Evolutionary conservation across 2,329 filamentous ascomycete genomes (phyloP).

Genomic region (Sporothrix curviconia): DNA sequence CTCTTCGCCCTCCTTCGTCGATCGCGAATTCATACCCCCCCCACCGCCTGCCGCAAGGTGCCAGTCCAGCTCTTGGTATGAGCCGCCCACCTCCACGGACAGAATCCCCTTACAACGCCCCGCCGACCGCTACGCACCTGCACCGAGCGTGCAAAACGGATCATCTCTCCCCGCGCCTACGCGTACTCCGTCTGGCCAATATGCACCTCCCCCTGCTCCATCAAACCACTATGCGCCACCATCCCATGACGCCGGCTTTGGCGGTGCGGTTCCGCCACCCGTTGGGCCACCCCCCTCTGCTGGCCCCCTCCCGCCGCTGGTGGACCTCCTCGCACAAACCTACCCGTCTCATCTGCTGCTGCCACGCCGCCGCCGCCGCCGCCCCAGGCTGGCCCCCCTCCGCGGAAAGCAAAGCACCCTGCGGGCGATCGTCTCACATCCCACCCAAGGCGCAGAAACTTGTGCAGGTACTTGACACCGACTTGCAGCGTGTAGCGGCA

Average conservation of each 20-base stretch:
- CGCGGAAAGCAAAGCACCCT: slow-evolving; percentile 62
- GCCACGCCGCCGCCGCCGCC: slow-evolving; percentile 29
- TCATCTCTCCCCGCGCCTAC: slow-evolving; percentile 35
- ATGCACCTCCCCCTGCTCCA: slow-evolving; percentile 35
- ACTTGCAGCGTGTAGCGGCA: slow-evolving; percentile 82
- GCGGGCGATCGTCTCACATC: slow-evolving; percentile 88
- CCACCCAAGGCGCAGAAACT: slow-evolving; percentile 68
- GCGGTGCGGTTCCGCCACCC: slow-evolving; percentile 32
- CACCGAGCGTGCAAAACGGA: slow-evolving; percentile 44
- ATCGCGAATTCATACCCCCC: slow-evolving; percentile 59
- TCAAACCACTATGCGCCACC: slow-evolving; percentile 53
- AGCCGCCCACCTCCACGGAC: slow-evolving; percentile 61
- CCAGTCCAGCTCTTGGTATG: slow-evolving; percentile 26
- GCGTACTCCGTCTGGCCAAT: slow-evolving; percentile 44
- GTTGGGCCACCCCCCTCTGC: slow-evolving; percentile 36
- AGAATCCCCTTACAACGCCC: slow-evolving; percentile 79
- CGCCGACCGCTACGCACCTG: slow-evolving; percentile 63
- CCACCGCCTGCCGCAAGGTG: slow-evolving; percentile 43
- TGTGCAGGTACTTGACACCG: slow-evolving; percentile 71
- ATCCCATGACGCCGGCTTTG: slow-evolving; percentile 38
- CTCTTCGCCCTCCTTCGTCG: slow-evolving; percentile 46
- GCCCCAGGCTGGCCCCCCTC: slow-evolving; percentile 42
- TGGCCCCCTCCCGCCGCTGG: slow-evolving; percentile 20
- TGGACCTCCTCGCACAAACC: slow-evolving; percentile 34
- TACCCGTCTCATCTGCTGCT: slow-evolving; percentile 25